Conservation (phyloP, 352 stramenopile genomes). For the Phytophthora pini region DNA sequence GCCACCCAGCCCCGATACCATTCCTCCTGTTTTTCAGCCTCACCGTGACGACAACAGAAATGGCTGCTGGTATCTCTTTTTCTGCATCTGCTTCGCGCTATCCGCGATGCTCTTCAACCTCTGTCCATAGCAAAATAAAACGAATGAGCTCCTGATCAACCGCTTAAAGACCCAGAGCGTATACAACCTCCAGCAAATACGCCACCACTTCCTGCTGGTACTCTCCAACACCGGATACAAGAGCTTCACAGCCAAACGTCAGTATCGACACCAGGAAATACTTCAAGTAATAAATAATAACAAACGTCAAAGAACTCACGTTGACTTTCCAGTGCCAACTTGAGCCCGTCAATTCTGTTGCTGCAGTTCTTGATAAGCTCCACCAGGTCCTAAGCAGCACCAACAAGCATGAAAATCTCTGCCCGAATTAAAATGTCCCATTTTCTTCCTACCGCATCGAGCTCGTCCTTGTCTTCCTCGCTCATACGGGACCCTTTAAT, state of each 20-base stretch:
- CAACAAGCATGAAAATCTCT: conserved; percentile 3
- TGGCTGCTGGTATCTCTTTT: conserved; percentile 64
- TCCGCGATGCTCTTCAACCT: conserved; percentile 71
- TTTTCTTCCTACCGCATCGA: conserved; percentile 56
- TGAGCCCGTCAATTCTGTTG: conserved; percentile 62
- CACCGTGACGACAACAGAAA: conserved; percentile 71
- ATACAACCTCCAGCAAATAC: conserved; percentile 67
- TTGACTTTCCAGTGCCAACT: conserved; percentile 41
- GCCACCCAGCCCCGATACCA: neutral
- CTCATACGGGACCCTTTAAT: conserved; percentile 68
- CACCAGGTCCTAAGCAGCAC: conserved; percentile 56
- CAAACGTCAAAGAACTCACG: conserved; percentile 27
- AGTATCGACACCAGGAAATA: neutral
- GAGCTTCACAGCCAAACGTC: conserved; percentile 25
- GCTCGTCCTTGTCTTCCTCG: conserved; percentile 78
- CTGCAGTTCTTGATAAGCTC: conserved; percentile 80
- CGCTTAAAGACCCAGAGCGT: too few relatives aligned
- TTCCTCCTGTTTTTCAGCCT: neutral
- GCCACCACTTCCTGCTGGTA: conserved; percentile 78
- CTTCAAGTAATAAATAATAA: neutral
- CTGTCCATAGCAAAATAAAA: conserved; percentile 26
- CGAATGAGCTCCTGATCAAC: neutral
- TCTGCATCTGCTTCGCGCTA: conserved; percentile 77
- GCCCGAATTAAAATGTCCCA: conserved; percentile 5
- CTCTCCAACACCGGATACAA: conserved; percentile 35